These are phyloP conservation scores for Verbascum thapsus DNA, from an alignment of 257 asterid genomes.

Conservation along the genomic window DNA sequence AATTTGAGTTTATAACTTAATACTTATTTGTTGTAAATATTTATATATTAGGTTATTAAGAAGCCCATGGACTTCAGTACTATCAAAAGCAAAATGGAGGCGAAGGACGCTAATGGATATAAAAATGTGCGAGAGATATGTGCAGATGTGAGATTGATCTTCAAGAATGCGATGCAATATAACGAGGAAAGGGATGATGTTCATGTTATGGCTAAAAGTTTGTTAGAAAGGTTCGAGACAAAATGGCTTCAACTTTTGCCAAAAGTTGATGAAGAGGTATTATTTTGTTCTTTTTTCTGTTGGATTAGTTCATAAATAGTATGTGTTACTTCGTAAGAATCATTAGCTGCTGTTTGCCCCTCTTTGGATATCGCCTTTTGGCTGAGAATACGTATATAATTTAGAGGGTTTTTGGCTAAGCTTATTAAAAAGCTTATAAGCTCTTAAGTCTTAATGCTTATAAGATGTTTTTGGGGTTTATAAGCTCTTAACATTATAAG, in stretches of 20 bases:
- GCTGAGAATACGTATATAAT: neutral
- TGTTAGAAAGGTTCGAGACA: slow-evolving; percentile 82
- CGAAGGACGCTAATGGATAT: slow-evolving; percentile 76
- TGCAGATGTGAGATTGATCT: slow-evolving; percentile 83
- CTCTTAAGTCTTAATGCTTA: too few relatives aligned
- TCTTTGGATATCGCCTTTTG: slow-evolving; percentile 14
- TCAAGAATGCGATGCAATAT: slow-evolving; percentile 91
- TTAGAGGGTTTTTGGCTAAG: too few relatives aligned
- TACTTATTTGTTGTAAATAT: neutral
- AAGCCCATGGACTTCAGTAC: slow-evolving; percentile 98
- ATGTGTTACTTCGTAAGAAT: neutral
- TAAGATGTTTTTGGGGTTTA: too few relatives aligned
- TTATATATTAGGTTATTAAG: slow-evolving; percentile 69
- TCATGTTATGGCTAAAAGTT: slow-evolving; percentile 84
- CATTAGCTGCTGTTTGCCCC: slow-evolving; percentile 2
- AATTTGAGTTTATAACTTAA: slow-evolving; percentile 16
- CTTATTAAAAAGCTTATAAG: too few relatives aligned
- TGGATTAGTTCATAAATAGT: neutral
- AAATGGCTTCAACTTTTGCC: slow-evolving; percentile 91
- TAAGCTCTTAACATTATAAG: too few relatives aligned
- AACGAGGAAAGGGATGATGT: slow-evolving; percentile 77
- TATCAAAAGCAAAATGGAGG: slow-evolving; percentile 81
- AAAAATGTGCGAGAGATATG: slow-evolving; percentile 84
- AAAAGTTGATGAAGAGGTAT: slow-evolving; percentile 93
- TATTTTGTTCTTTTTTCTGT: neutral